A percentile compares a stretch with the other conserved stretches of the same genome.
Conservation (phyloP, 129 eudicot species). For the Kitagawia praeruptora region DNA sequence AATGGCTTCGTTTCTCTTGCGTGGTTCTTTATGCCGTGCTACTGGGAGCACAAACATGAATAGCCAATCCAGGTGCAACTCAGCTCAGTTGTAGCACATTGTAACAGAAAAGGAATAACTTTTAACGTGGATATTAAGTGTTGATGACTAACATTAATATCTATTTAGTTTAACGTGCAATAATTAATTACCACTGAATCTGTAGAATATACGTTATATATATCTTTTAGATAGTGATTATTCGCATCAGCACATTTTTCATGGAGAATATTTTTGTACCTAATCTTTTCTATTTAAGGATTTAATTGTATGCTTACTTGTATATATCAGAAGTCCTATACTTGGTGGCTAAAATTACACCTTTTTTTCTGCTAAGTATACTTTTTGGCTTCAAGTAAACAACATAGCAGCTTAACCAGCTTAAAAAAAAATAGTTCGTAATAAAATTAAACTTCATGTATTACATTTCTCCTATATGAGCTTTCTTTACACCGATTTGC, state of each 20-base stretch:
- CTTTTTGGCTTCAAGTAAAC: not conserved
- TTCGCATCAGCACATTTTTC: not conserved
- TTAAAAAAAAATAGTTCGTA: not conserved
- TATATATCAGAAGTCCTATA: not conserved
- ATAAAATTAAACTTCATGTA: not conserved
- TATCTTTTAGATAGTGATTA: not conserved
- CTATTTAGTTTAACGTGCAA: not conserved
- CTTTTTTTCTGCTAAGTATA: not conserved
- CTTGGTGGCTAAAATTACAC: not conserved
- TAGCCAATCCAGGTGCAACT: slow-evolving; percentile 73
- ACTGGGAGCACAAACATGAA: slow-evolving; percentile 99
- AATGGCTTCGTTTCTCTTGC: slow-evolving; percentile 72
- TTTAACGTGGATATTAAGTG: not conserved
- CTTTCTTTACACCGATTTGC: not conserved
- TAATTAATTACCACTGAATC: not conserved
- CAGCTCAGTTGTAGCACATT: not conserved
- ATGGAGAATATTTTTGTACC: not conserved
- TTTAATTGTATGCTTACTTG: not conserved
- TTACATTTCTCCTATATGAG: not conserved
- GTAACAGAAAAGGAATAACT: not conserved
- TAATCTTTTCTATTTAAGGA: not conserved
- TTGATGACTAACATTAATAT: not conserved
- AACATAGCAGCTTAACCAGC: not conserved
- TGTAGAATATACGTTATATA: not conserved
- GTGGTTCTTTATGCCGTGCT: slow-evolving; percentile 81